Percentiles rank a stretch among this genome's conserved stretches.
Evolutionary conservation across 495 filamentous ascomycete genomes (phyloP).

Genomic region (Tuber microsphaerosporum): DNA sequence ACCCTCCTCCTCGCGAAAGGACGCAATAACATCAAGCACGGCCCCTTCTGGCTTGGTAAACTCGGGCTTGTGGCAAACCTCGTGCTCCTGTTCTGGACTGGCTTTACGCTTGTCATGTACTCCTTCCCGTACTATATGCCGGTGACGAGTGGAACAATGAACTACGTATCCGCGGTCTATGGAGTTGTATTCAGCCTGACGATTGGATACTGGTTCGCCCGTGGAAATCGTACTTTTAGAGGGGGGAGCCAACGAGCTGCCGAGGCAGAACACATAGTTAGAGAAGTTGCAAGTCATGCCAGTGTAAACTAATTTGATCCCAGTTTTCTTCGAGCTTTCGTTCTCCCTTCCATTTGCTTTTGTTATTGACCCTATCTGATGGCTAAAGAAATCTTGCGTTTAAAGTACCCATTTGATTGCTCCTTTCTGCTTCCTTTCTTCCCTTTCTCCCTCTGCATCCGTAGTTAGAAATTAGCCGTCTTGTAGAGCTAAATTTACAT

Average conservation of each 20-base stretch:
- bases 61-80: constrained; percentile 47
- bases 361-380: not conserved
- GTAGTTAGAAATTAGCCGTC: not conserved
- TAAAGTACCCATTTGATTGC: not conserved
- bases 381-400: not conserved
- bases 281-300: constrained; percentile 1
- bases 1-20: constrained; percentile 49
- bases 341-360: not conserved
- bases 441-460: not conserved
- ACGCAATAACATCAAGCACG: constrained; percentile 50
- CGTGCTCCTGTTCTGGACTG: constrained; percentile 49
- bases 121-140: constrained; percentile 48
- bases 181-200: constrained; percentile 46
- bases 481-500: not conserved
- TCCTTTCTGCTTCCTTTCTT: not conserved
- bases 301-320: constrained; percentile 1
- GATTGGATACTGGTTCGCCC: constrained; percentile 47
- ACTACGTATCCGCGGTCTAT: constrained; percentile 53
- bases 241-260: constrained; percentile 38
- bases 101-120: constrained; percentile 53
- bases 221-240: constrained; percentile 46
- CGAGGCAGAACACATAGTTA: constrained; percentile 21
- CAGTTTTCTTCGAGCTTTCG: not conserved
- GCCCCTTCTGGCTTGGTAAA: constrained; percentile 49
- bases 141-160: constrained; percentile 49